Base-by-base conservation (phyloP, 371 early-diverging fungal species). In the Lichtheimia hyalospora region DNA sequence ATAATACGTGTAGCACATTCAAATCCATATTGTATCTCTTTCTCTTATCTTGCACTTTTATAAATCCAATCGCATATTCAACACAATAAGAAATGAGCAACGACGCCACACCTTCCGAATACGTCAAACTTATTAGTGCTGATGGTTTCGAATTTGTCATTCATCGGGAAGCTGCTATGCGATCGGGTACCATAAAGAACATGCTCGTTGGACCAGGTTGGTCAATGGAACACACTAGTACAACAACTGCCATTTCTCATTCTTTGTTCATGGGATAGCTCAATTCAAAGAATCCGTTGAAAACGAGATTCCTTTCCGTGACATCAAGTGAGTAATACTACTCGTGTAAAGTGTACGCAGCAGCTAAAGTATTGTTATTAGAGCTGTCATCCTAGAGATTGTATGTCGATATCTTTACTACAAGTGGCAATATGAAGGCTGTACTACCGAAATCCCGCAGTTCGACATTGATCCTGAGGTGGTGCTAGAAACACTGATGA, bases 401-500 rank as follows among this genome's bases (percentile, higher is more conserved):
- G 94, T 97, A 5, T 94, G 94, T 81, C 84, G 91, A 62, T 97
- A 96, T 70, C 82, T 96, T 48, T 89, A 92, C 70, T 93, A 89
- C 72, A 93, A 90, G 66, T 78, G 82, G 68, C 79, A 86, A 46
- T 87, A 88, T 53, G 76, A 81, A 56, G 85, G 84, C 43, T 82
- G 88, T 13, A 75, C 79, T 7, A 85, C 82, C 20, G 90, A 92
- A 50, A 90, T 96, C 21, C 97, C 98, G 18, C 92, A 92, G 61
- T 97, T 97, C 68, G 77, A 77, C 21, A 90, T 97, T 50, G 98
- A 96, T 39, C 86, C 92, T 21, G 93, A 95, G 62, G 73, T 92
- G 15, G 92, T 93, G 0, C 69, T 96, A 58, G 97, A 97, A 64
- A 82, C 95, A n/a, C 71, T 97, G 39, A 95, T 95, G 94, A 95